A percentile compares a stretch with the other conserved stretches of the same genome.
Evolutionary conservation across 83 land plant species (phyloP).

Genomic region (Diphasiastrum complanatum): DNA sequence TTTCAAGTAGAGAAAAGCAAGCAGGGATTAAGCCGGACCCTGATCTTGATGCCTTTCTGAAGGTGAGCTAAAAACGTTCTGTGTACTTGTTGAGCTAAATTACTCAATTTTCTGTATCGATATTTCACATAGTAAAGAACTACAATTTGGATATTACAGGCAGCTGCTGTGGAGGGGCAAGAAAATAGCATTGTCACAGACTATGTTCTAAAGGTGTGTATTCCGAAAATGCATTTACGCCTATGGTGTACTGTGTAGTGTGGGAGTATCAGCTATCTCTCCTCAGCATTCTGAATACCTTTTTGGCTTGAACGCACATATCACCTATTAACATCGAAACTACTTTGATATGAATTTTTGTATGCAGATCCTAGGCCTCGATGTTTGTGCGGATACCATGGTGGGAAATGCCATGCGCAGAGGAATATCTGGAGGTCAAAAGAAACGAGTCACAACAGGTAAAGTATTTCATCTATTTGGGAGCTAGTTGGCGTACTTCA

Average conservation of each 20-base stretch:
- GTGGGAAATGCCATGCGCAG: no score
- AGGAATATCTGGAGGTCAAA: no score
- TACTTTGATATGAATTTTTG: background rate
- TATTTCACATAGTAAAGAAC: background rate
- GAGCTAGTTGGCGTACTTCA: no score
- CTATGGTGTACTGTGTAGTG: background rate
- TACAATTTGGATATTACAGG: slow-evolving; percentile 1
- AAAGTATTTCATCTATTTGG: no score
- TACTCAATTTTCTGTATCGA: background rate
- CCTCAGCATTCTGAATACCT: no score
- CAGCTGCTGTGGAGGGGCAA: slow-evolving; percentile 10
- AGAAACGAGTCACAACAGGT: no score
- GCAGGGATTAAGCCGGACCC: slow-evolving; percentile 77
- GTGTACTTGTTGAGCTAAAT: background rate
- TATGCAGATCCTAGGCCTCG: no score
- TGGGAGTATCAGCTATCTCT: no score
- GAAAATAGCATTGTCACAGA: slow-evolving; percentile 8
- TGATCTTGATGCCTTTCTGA: slow-evolving; percentile 73
- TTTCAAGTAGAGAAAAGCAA: slow-evolving; percentile 63
- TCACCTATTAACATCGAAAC: no score
- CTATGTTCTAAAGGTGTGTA: background rate
- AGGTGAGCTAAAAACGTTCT: slow-evolving; percentile 30
- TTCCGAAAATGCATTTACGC: background rate
- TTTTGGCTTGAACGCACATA: no score
- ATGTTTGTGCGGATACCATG: no score